Base-by-base conservation (phyloP, 345 rosid species). In the Ceriops tagal region DNA sequence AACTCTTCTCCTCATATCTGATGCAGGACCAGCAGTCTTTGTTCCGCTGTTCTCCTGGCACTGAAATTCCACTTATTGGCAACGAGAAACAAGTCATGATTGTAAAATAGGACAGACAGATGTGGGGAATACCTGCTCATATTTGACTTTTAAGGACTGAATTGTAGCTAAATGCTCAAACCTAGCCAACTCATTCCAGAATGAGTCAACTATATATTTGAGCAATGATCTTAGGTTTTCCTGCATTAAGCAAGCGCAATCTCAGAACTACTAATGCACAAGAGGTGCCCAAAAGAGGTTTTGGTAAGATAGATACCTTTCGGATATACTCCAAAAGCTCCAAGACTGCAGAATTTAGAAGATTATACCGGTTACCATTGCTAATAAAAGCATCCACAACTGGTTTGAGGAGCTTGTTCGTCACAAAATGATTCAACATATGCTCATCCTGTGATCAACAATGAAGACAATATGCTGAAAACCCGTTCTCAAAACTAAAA, bases 271-370 rank as follows among this genome's bases (percentile, higher is more conserved):
- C 28, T 56, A 7, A 55, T 70, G 59, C 60, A 72, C 61, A 58
- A 74, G 55, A 56, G 68, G 55, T 61, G 71, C 58, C 69, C 18
- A 61, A 66, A 34, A 64, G 32, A 61, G 31, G 21, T 8, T 39
- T 6, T n/a, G 62, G 7, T 58, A 66, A 53, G 47, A 67, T 65
- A 67, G 61, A 52, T 63, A 93, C 99, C 99, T 92, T 96, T 77
- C 91, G 86, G 70, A 96, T 92, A 76, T 80, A 85, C 83, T 96
- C 99, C 71, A 96, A 84, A 76, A 96, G 95, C 65, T 96, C 99
- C 70, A 96, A 74, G 69, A 96, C 86, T 56, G 96, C 92, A 67
- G 99, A 96, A 73, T 96, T 91, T 68, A 96, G 86, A 70, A 96
- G 78, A 79, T 96, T 90, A 81, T 96, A 96, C 28, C 96, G 97